phyloP scores from a whole-genome alignment of 169 alveolate genomes.

The Sarcocystis neurona region DNA sequence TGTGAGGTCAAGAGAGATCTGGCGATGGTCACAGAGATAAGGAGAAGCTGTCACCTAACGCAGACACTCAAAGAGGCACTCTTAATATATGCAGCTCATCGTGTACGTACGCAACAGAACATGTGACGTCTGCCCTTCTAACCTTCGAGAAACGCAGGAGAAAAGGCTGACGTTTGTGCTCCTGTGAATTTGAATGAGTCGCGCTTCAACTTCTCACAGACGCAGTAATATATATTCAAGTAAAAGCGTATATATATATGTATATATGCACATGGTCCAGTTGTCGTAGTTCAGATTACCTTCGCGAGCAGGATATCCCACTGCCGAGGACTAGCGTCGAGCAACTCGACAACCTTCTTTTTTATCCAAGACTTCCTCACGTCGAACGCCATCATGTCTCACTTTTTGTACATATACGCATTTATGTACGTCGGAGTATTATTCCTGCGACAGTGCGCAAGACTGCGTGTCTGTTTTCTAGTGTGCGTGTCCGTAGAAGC shows the following conservation, averaged over 20 bases:
- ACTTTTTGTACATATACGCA: no score
- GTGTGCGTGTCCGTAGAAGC: no score
- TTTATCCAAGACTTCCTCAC: slow-evolving; percentile 59
- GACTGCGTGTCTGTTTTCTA: no score
- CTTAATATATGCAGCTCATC: no score
- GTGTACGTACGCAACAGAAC: no score
- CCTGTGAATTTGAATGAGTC: background rate
- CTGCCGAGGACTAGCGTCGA: slow-evolving; percentile 5
- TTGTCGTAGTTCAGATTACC: background rate
- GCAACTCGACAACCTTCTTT: slow-evolving; percentile 53
- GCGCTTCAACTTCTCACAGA: background rate
- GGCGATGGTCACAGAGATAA: no score
- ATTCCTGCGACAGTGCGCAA: no score
- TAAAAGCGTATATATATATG: background rate
- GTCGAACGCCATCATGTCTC: slow-evolving; percentile 55
- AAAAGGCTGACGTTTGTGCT: background rate
- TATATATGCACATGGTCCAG: background rate
- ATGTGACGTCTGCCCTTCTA: background rate
- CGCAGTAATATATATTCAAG: background rate
- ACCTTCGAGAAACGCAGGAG: background rate
- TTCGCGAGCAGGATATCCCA: slow-evolving; percentile 53
- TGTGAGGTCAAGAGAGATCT: no score
- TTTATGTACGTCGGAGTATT: no score
- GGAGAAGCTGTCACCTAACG: no score
- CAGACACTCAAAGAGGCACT: no score